Conservation (phyloP, 176 grass and related monocot species). For the Lolium perenne region DNA sequence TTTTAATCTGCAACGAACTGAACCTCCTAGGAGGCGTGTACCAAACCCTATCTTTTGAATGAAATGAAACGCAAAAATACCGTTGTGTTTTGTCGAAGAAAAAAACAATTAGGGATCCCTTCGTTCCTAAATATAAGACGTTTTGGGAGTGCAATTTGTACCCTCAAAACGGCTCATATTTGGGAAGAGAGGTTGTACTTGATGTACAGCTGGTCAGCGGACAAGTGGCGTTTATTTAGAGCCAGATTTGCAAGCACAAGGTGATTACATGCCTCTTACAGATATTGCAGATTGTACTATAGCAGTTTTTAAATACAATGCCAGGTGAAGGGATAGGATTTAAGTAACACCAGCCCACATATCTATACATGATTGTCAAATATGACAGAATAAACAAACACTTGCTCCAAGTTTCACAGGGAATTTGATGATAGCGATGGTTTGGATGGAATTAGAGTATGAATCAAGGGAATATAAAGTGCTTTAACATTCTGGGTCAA, state of each 20-base stretch:
- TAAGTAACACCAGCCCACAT: neutral
- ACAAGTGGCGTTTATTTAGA: neutral
- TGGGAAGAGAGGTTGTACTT: too few relatives aligned
- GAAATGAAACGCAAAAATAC: too few relatives aligned
- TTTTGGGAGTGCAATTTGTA: too few relatives aligned
- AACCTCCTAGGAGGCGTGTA: too few relatives aligned
- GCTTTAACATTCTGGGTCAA: too few relatives aligned
- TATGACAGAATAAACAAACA: slow-evolving; percentile 19
- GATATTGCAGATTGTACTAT: neutral
- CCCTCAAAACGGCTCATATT: too few relatives aligned
- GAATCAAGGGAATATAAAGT: neutral
- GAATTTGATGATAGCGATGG: neutral
- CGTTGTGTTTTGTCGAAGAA: too few relatives aligned
- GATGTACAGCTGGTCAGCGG: neutral
- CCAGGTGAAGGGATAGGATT: neutral
- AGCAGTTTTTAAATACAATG: slow-evolving; percentile 1
- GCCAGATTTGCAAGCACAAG: neutral
- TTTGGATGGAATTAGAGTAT: slow-evolving; percentile 10
- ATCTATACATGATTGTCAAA: slow-evolving; percentile 9
- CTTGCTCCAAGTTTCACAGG: neutral
- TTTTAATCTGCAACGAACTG: too few relatives aligned
- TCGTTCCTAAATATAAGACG: too few relatives aligned
- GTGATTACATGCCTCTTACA: neutral
- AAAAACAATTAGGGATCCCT: too few relatives aligned
- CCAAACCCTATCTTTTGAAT: too few relatives aligned